Conservation (phyloP, 2,329 filamentous ascomycete genomes). For the Pseudogymnoascus sp. region DNA sequence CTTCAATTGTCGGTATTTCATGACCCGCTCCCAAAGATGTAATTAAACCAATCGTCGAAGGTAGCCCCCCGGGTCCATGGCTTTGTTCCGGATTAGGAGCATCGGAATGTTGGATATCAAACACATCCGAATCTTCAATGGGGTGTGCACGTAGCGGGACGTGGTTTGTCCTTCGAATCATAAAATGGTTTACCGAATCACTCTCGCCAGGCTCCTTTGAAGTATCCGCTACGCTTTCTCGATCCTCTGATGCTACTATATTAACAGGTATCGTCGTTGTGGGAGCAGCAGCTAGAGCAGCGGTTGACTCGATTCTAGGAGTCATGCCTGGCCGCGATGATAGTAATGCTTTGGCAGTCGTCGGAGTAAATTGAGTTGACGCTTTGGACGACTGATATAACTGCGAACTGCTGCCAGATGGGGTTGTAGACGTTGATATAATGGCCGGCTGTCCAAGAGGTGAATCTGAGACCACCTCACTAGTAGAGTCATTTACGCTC, state of each 20-base stretch:
- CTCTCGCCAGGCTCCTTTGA: not conserved
- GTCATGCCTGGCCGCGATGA: conserved; percentile 23
- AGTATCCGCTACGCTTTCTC: conserved; percentile 28
- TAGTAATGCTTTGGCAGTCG: conserved; percentile 19
- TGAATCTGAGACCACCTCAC: conserved; percentile 22
- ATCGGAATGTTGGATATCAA: not conserved
- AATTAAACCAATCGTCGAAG: not conserved
- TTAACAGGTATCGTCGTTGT: conserved; percentile 41
- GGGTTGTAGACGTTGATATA: conserved; percentile 21
- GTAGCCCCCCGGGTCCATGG: conserved; percentile 10
- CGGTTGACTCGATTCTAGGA: conserved; percentile 24
- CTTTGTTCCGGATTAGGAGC: conserved; percentile 6
- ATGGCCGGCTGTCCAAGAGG: conserved; percentile 27
- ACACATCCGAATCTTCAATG: not conserved
- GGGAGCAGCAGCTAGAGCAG: conserved; percentile 29
- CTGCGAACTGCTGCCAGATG: conserved; percentile 26
- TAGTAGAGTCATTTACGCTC: conserved; percentile 31
- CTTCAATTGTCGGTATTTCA: conserved; percentile 10
- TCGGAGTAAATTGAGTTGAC: conserved; percentile 20
- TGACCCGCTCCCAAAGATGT: conserved; percentile 10
- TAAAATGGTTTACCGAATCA: not conserved
- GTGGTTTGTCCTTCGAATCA: not conserved
- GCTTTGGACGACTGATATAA: conserved; percentile 25
- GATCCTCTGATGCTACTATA: conserved; percentile 40
- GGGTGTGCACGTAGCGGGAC: not conserved